Base-by-base conservation (phyloP, 2,329 filamentous ascomycete species). In the Ceratocystiopsis brevicomis region DNA sequence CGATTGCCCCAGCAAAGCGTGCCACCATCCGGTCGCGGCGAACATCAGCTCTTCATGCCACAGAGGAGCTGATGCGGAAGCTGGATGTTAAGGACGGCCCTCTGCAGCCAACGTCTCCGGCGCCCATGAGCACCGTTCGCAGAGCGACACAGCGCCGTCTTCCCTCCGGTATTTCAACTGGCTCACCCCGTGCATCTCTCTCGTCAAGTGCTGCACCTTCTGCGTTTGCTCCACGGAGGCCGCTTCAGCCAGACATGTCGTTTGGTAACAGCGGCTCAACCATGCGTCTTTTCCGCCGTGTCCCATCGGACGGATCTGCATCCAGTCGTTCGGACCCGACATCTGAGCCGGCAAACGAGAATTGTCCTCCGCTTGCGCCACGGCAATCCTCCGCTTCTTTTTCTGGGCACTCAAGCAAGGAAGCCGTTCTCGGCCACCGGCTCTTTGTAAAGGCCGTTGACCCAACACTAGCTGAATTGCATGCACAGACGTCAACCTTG, bases 211-310 rank as follows among this genome's bases (percentile, higher is more conserved):
- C 18, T 55, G 44, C 25, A 10, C 25, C 25, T 30, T 2, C 25
- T 10, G 25, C 25, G 2, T 4, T 9, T 9, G 25, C 25, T 30
- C 25, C 10, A 10, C 25, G 84, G 59, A 78, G 83, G 50, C 87
- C 88, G 0, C 68, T 95, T 2, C 85, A 86, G 44, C 72, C 90
- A 2, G 85, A 96, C 54, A 78, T 93, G 67, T 92, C 81, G 6
- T 96, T 92, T 61, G 90, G 88, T 42, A 96, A 96, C 59, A 81
- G 79, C 9, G 84, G 83, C 1, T 95, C 88, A 1, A 94, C 87
- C 15, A 84, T 93, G 51, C 79, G 87, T 44, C 78, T 93, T 42
- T 96, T 95, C 65, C 82, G 84, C 49, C 76, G 88, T 19, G 85
- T 93, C 1, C 70, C 71, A 1, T 90, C 87, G 0, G 81, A 84